Conservation (phyloP, 192 early-diverging fungal species). For the Coemansia sp. region DNA sequence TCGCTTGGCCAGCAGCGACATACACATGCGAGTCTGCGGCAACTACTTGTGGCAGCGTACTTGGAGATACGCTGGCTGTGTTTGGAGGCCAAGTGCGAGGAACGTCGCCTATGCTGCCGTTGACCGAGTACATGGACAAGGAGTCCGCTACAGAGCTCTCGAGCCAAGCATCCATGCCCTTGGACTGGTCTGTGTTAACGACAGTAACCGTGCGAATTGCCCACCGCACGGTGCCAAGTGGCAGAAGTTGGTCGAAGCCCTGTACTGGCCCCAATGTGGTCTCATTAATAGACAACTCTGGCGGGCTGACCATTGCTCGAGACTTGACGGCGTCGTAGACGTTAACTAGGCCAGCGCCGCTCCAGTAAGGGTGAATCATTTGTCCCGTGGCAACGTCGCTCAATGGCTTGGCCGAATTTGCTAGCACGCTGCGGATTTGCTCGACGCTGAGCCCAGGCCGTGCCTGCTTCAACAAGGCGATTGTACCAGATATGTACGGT, state of each 20-base stretch:
- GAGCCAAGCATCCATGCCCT: conserved; percentile 13
- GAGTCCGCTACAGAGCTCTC: conserved; percentile 24
- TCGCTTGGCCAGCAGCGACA: conserved; percentile 33
- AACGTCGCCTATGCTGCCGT: conserved; percentile 13
- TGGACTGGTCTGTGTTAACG: conserved; percentile 26
- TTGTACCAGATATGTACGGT: conserved; percentile 71
- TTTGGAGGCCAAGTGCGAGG: conserved; percentile 27
- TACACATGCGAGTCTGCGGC: neutral
- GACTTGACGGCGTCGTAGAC: conserved; percentile 62
- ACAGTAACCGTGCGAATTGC: conserved; percentile 22
- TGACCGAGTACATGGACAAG: conserved; percentile 32
- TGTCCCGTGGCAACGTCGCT: conserved; percentile 37
- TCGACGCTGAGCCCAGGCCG: conserved; percentile 29
- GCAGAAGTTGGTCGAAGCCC: neutral
- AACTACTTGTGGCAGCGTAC: conserved; percentile 15
- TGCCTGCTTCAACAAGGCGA: conserved; percentile 67
- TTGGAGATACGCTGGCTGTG: neutral
- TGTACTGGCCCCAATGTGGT: conserved; percentile 4
- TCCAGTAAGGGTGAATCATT: conserved; percentile 48
- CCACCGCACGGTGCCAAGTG: conserved; percentile 14
- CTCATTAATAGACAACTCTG: conserved; percentile 59
- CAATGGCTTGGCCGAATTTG: conserved; percentile 61
- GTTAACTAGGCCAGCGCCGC: conserved; percentile 77
- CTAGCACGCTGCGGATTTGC: conserved; percentile 30
- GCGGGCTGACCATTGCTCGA: conserved; percentile 59